Conservation (phyloP, 805 yeast species). For the Phaffomyces opuntiae region DNA sequence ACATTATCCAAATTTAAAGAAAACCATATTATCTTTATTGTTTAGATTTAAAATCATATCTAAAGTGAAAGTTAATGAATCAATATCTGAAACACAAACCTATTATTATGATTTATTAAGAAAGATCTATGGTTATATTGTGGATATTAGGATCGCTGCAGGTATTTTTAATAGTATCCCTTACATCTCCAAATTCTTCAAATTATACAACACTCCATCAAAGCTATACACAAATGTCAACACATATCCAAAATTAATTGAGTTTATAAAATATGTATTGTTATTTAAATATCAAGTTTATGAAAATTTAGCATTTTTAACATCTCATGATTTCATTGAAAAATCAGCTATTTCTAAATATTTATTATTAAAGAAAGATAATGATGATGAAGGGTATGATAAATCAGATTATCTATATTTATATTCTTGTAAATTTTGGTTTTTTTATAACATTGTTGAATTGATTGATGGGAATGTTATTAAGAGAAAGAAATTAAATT, state of each 20-base stretch:
- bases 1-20: constrained; percentile 9
- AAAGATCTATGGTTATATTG: constrained; percentile 10
- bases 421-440: constrained; percentile 15
- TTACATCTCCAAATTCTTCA: constrained; percentile 9
- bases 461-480: constrained; percentile 3
- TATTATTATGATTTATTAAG: constrained; percentile 4
- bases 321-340: constrained; percentile 12
- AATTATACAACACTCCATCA: constrained; percentile 6
- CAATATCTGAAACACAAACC: constrained; percentile 1
- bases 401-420: constrained; percentile 15
- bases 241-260: constrained; percentile 2
- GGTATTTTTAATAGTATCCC: constrained; percentile 11
- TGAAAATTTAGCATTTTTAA: constrained; percentile 11
- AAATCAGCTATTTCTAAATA: constrained; percentile 2
- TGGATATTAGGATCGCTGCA: constrained; percentile 12
- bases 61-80: neutral
- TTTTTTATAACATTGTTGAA: constrained; percentile 3
- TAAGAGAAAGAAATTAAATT: constrained; percentile 2
- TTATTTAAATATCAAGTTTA: constrained; percentile 8
- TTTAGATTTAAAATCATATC: constrained; percentile 4
- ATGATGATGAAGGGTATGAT: constrained; percentile 3
- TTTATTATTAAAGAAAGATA: constrained; percentile 6
- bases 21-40: constrained; percentile 1
- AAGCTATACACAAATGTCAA: constrained; percentile 4
- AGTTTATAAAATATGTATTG: constrained; percentile 2